Percentiles rank a stretch among this genome's conserved stretches.
These are phyloP conservation scores for Hydnomerulius pinastri DNA, from an alignment of 768 basidiomycete species.

Conservation along the genomic window DNA sequence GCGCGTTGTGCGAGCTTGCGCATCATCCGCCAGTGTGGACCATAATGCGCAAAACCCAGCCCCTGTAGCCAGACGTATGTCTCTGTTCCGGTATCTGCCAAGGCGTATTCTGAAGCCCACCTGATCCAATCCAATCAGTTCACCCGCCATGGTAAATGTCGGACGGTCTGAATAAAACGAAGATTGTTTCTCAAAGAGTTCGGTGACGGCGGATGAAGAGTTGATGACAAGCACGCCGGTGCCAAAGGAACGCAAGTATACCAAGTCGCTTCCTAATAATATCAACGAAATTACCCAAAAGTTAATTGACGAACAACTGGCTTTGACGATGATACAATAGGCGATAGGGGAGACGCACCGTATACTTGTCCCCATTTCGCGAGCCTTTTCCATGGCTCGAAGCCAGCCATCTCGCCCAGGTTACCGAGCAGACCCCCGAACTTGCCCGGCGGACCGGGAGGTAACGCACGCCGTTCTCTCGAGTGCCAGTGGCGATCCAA, in stretches of 20 bases:
- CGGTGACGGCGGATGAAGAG: conserved; percentile 25
- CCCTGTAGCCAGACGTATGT: conserved; percentile 14
- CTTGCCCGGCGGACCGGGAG: too few relatives aligned
- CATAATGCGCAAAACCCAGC: conserved; percentile 23
- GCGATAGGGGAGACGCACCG: too few relatives aligned
- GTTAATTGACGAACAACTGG: too few relatives aligned
- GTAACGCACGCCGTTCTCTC: too few relatives aligned
- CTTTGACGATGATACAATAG: too few relatives aligned
- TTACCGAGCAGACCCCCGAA: too few relatives aligned
- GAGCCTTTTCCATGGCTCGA: too few relatives aligned
- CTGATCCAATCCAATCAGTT: conserved; percentile 31
- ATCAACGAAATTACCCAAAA: too few relatives aligned
- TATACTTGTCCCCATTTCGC: too few relatives aligned
- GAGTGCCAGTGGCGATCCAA: too few relatives aligned
- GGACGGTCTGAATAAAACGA: conserved; percentile 34
- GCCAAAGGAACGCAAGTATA: conserved; percentile 30
- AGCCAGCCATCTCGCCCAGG: too few relatives aligned
- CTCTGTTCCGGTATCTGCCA: background rate
- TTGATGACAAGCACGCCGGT: conserved; percentile 32
- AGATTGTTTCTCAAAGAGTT: conserved; percentile 31
- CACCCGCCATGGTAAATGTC: conserved; percentile 37
- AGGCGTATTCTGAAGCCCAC: conserved; percentile 10
- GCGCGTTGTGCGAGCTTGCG: conserved; percentile 32
- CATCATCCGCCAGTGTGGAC: conserved; percentile 21
- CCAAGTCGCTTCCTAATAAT: conserved; percentile 35